These are phyloP conservation scores for Saturnispora hagleri DNA, from an alignment of 805 yeast species.

Conservation along the genomic window DNA sequence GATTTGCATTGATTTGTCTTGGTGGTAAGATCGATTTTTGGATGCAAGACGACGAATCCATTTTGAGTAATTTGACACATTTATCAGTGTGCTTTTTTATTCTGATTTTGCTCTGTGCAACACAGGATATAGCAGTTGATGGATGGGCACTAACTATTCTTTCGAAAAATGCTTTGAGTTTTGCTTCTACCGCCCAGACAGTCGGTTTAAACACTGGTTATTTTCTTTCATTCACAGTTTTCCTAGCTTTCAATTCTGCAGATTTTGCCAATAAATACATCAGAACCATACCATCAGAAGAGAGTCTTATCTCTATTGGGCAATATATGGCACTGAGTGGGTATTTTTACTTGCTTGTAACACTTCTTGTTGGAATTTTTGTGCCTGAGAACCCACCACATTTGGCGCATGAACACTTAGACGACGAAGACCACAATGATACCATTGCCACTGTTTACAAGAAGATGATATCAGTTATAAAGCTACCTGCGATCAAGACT, in stretches of 20 bases:
- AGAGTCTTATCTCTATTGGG: slow-evolving; percentile 64
- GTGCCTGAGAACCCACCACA: slow-evolving; percentile 68
- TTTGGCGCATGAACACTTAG: slow-evolving; percentile 17
- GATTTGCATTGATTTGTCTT: slow-evolving; percentile 53
- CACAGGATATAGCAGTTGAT: slow-evolving; percentile 98
- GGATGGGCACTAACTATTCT: slow-evolving; percentile 96
- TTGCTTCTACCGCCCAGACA: slow-evolving; percentile 96
- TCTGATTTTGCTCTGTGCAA: slow-evolving; percentile 83
- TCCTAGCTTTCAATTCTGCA: slow-evolving; percentile 81
- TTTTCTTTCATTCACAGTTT: slow-evolving; percentile 83
- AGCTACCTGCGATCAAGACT: slow-evolving; percentile 60
- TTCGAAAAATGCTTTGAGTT: slow-evolving; percentile 67
- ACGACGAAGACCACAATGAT: slow-evolving; percentile 4
- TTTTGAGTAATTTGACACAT: slow-evolving; percentile 33
- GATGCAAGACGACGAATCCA: slow-evolving; percentile 37
- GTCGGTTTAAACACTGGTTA: slow-evolving; percentile 92
- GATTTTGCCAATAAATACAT: slow-evolving; percentile 87
- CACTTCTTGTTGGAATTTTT: slow-evolving; percentile 46
- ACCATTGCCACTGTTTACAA: slow-evolving; percentile 37
- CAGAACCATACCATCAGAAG: slow-evolving; percentile 47
- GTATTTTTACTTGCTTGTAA: slow-evolving; percentile 54
- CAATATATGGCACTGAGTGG: slow-evolving; percentile 78
- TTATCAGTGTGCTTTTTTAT: slow-evolving; percentile 68
- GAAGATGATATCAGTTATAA: slow-evolving; percentile 62
- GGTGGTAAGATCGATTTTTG: slow-evolving; percentile 48